phyloP scores from a whole-genome alignment of 2,329 filamentous ascomycete genomes.

The Akanthomyces muscarius region DNA sequence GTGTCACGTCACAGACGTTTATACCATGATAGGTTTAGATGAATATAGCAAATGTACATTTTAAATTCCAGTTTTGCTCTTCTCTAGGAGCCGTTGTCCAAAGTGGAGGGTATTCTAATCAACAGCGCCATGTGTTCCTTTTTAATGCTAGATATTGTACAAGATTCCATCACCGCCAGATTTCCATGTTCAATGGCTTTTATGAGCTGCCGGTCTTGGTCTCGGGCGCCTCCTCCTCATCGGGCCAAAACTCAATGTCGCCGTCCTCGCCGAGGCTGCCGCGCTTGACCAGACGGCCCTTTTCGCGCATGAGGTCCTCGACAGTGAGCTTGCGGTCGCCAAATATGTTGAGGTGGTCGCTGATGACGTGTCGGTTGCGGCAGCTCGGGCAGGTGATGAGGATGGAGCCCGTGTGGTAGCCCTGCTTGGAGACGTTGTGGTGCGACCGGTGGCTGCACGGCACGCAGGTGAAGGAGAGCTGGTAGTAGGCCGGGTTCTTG shows the following conservation, averaged over 20 bases:
- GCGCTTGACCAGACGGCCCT: conserved; percentile 69
- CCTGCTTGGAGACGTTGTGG: conserved; percentile 87
- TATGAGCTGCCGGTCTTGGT: conserved; percentile 19
- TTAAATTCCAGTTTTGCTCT: background rate
- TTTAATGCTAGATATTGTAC: conserved; percentile 2
- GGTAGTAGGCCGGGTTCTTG: conserved; percentile 64
- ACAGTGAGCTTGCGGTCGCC: conserved; percentile 65
- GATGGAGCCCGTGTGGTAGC: conserved; percentile 86
- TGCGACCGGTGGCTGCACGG: conserved; percentile 76
- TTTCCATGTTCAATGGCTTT: background rate
- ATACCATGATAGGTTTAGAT: background rate
- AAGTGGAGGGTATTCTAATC: conserved; percentile 15
- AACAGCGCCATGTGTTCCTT: conserved; percentile 2
- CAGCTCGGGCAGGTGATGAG: conserved; percentile 86
- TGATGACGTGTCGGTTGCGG: conserved; percentile 84
- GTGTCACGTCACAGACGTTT: background rate
- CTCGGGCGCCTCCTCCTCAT: conserved; percentile 43
- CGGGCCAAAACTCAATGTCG: conserved; percentile 91
- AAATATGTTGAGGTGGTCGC: conserved; percentile 80
- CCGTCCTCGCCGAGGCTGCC: conserved; percentile 70
- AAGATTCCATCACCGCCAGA: background rate
- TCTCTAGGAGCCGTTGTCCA: background rate
- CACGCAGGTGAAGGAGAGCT: conserved; percentile 88
- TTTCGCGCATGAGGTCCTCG: conserved; percentile 72
- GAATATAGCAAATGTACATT: conserved; percentile 8